Evolutionary conservation across 768 basidiomycete genomes (phyloP).

Genomic region (Russula griseocarnosa): DNA sequence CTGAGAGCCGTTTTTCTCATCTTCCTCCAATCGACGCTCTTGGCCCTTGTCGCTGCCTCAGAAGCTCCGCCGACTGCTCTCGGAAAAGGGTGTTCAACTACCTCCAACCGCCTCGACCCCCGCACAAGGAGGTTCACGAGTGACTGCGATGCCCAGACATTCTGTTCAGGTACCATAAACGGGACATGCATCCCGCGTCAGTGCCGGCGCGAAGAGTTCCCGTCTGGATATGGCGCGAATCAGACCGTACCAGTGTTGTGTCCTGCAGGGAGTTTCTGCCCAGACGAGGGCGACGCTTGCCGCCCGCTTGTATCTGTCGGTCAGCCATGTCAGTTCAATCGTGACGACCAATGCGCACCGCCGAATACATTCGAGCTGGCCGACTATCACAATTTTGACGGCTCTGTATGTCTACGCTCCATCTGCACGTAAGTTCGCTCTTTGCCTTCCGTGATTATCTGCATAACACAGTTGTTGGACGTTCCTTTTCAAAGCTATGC

Average conservation of each 20-base stretch:
- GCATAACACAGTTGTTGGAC: constrained; percentile 3
- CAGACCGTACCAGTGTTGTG: constrained; percentile 20
- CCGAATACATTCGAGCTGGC: constrained; percentile 11
- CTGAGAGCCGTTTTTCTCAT: neutral
- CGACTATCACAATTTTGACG: constrained; percentile 17
- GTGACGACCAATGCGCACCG: constrained; percentile 27
- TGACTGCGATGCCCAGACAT: constrained; percentile 27
- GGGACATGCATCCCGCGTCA: constrained; percentile 25
- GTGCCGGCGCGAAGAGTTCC: constrained; percentile 27
- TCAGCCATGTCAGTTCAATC: constrained; percentile 26
- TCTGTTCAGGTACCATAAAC: constrained; percentile 21
- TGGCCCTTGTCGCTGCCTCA: neutral
- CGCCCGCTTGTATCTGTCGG: constrained; percentile 21
- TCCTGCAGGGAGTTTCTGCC: constrained; percentile 24
- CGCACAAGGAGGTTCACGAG: constrained; percentile 20
- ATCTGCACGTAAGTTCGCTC: constrained; percentile 23
- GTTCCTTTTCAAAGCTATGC: constrained; percentile 34
- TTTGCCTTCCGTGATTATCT: neutral
- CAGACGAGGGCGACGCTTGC: constrained; percentile 26
- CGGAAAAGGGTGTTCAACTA: constrained; percentile 17
- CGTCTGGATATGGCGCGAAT: constrained; percentile 15
- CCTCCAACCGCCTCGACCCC: constrained; percentile 26
- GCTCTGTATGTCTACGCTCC: constrained; percentile 24
- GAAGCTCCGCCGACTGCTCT: constrained; percentile 8
- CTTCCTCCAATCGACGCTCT: neutral